Evolutionary conservation across 225 moss, liverwort and hornwort species (phyloP), one percentile per base, ranked within the genome.

Genomic region (Pleurozium schreberi): DNA sequence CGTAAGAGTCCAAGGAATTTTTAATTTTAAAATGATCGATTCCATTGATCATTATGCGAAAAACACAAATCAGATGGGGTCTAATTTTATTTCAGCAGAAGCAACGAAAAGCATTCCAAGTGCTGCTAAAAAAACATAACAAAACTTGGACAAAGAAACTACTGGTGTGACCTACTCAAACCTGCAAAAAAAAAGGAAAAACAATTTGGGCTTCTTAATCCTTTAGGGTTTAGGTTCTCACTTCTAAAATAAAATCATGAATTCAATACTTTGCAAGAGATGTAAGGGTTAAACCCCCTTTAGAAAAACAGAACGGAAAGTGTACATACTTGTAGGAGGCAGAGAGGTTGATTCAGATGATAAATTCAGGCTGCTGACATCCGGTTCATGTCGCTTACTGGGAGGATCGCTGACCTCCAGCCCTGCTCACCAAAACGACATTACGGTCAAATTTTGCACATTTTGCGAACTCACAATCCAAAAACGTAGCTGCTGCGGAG

Each of bases 331-430:
- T 78, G 87, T 11, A 53, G 89, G 60, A 88, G 91, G 90, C 84
- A 63, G 81, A 78, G 91, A 52, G 43, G 86, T 80, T 19, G 88
- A 85, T 84, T 87, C 80, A 43, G 93, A 83, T 75, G 91, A 92
- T 52, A 95, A 77, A 68, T 66, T 89, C 78, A 95, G 81, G 61
- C 83, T 91, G 90, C 92, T 80, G 49, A 95, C 80, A 82, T 93
- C 95, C 28, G 93, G 93, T 87, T 89, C 95, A 80, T 92, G 95
- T 66, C 95, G 93, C 86, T 95, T 95, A 63, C 89, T 88, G 57
- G 95, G 95, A 84, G 92, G 93, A 86, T 93, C 95, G 77, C 89
- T 95, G 59, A 95, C 93, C 92, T 95, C 95, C 87, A 95, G 57
- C 95, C 95, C 95, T 95, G 91, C 81, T 91, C 93, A 89, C 52